Evolutionary conservation across 305 asterid genomes (phyloP).

Genomic region (Fraxinus velutina): DNA sequence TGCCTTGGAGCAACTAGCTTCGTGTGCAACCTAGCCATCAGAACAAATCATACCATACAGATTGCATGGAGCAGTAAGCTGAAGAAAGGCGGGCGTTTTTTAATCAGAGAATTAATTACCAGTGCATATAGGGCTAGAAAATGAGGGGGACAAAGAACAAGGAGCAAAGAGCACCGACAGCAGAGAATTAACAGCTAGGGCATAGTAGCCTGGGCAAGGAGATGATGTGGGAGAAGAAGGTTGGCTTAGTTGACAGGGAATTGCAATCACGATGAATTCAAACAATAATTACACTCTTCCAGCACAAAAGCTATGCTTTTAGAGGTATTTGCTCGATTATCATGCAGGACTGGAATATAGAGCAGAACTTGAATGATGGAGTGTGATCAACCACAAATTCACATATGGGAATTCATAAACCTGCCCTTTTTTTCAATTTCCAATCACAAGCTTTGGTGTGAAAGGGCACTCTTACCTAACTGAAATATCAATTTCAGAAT

Average conservation of each 20-base stretch:
- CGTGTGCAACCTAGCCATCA: conserved; percentile 13
- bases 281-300: background rate
- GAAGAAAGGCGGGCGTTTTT: conserved; percentile 6
- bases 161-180: conserved; percentile 8
- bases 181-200: conserved; percentile 1
- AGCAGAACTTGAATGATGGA: background rate
- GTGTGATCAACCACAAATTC: background rate
- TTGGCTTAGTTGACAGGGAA: background rate
- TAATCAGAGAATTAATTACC: background rate
- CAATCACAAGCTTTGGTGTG: background rate
- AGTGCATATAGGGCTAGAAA: background rate
- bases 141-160: background rate
- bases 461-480: background rate
- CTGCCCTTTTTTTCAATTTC: background rate
- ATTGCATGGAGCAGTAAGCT: background rate
- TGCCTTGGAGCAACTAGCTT: background rate
- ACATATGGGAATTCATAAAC: background rate
- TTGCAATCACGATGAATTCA: background rate
- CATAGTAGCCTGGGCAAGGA: conserved; percentile 13
- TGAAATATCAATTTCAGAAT: background rate
- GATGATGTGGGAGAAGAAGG: background rate
- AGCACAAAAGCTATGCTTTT: background rate
- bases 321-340: background rate
- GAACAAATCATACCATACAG: conserved; percentile 6
- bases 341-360: background rate